Base-by-base conservation (phyloP, 1,139 yeast genomes). In the Candida tetrigidarum region DNA sequence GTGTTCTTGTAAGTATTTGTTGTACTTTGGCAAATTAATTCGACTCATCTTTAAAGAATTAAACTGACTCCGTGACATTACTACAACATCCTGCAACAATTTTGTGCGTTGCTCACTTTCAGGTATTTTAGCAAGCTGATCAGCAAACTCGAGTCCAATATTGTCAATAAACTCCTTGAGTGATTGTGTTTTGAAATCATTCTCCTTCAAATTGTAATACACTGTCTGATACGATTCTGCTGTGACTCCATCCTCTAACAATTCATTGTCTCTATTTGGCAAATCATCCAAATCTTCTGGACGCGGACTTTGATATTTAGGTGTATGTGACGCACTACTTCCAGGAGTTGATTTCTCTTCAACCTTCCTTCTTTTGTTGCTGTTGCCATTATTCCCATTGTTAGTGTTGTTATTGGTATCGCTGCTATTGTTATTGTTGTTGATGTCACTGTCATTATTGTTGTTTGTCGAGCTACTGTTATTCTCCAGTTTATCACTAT, bases 151-250 rank as follows among this genome's bases (percentile, higher is more conserved):
- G 5, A 43, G 26, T 0, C 75, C 76, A 16, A 62, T 37, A 4
- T 49, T 39, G 2, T 50, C 51, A 43, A 71, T 58, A 16, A 48
- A 40, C 1, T 63, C 55, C 48, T 63, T 69, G 15, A 72, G 63
- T 0, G 59, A 45, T 11, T 68, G 64, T 33, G 74, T 76, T 51
- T 74, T 76, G 59, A 69, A 81, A 49, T 78, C 83, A 51, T 75
- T 76, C n/a, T 60, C 59, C 42, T 65, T 60, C 26, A 81, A 58
- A 26, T 76, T 74, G 51, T 75, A 76, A 54, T 76, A 82, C 1
- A 76, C 72, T 3, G 81, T 73, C 43, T 79, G 78, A 50, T 79
- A 79, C 1, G 72, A 62, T 46, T 80, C 84, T 2, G 78, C 71
- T 3, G 78, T 57, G 7, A 64, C 57, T 0, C 78, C 78, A 40